Evolutionary conservation across 352 stramenopile genomes (phyloP), one percentile per base, ranked within the genome.

Genomic region (Thraustochytrium striatum): DNA sequence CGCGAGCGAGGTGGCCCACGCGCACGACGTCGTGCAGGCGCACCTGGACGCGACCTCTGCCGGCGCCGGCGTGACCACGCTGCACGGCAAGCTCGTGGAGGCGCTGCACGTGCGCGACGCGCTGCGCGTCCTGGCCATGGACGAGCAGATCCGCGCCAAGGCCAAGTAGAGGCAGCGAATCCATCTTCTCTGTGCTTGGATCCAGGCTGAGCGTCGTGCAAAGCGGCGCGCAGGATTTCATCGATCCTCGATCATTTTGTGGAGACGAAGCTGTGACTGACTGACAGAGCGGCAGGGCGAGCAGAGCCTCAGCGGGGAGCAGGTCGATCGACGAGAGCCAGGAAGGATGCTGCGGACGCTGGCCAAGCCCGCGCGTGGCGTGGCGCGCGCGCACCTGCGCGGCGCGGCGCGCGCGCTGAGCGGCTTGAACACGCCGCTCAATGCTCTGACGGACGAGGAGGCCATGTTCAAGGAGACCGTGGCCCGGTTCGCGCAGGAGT

Each of bases 401-500:
- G 13, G 59, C n/a, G 47, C 25, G 47, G 47, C 47, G 16, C 47
- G 47, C 25, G 47, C 47, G 47, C 25, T 55, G 16, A 55, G 13
- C 21, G 35, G 19, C 11, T 39, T 38, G 30, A 38, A 62, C 65
- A 58, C 65, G n/a, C 70, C 70, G n/a, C 57, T 80, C 11, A 30
- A 80, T 25, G 39, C 39, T 21, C 57, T 80, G n/a, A 78, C 70
- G 28, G 70, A 80, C 5, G 70, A 80, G 55, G 70, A 80, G 41
- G n/a, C 44, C 16, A 80, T 80, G 70, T 80, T 80, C 70, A 69
- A 80, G 68, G 35, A 72, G 72, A 78, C 75, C 89, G 89, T 95
- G 19, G 85, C 88, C 11, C 87, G 87, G 78, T 97, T 97, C 84
- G 90, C 92, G 5, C 86, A 88, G 0, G 89, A 94, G 57, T 85